These are phyloP conservation scores for Arbutus unedo DNA, from an alignment of 148 eudicot species.

Conservation along the genomic window DNA sequence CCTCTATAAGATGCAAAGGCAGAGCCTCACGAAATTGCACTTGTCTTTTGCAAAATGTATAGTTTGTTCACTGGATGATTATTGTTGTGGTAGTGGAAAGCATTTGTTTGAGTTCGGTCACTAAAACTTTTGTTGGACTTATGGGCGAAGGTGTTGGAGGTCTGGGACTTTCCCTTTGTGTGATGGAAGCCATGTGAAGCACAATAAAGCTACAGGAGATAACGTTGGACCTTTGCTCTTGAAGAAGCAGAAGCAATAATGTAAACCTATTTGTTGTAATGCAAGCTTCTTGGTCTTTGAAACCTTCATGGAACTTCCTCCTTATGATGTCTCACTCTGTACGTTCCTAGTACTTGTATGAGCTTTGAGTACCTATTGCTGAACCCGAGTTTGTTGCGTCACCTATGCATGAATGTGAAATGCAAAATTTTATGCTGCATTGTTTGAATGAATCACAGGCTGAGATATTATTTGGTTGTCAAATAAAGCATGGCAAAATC, in stretches of 20 bases:
- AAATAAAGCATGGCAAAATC: not conserved
- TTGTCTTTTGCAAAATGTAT: constrained; percentile 1
- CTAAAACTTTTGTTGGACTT: not conserved
- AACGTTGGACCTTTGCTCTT: constrained; percentile 93
- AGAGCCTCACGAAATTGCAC: not conserved
- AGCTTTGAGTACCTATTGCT: not conserved
- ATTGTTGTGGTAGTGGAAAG: not conserved
- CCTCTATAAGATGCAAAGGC: not conserved
- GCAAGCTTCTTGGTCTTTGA: not conserved
- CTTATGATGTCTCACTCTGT: not conserved
- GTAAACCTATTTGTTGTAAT: not conserved
- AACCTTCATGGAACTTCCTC: not conserved
- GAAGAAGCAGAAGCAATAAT: constrained; percentile 50
- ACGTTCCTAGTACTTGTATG: not conserved
- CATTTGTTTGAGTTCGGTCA: not conserved
- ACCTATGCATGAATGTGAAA: not conserved
- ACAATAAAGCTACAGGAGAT: constrained; percentile 94
- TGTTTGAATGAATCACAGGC: not conserved
- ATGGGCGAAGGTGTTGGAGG: constrained; percentile 79
- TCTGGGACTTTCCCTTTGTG: constrained; percentile 81
- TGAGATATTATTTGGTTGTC: not conserved
- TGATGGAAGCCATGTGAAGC: constrained; percentile 93
- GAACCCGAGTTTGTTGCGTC: not conserved
- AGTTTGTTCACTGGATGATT: not conserved
- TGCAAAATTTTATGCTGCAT: not conserved